phyloP scores from a whole-genome alignment of 2,329 filamentous ascomycete genomes.

The Ophiocordyceps camponoti-saundersi region DNA sequence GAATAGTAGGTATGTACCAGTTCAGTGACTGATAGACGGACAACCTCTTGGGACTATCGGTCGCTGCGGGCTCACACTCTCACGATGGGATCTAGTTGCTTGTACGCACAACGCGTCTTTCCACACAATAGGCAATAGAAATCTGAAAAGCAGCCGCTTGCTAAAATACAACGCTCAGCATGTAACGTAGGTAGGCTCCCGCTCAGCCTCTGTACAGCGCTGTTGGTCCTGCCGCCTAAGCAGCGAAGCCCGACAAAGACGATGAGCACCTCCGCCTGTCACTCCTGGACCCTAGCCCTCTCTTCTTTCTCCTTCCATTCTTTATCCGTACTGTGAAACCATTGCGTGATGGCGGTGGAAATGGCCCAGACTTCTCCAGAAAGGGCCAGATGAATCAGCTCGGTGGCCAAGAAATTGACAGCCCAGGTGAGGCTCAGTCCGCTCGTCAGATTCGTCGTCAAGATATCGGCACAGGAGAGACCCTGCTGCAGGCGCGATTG shows the following conservation, averaged over 20 bases:
- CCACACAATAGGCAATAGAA: too few species aligned
- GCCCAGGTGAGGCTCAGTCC: conserved; percentile 21
- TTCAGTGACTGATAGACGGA: not conserved
- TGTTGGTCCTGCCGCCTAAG: not conserved
- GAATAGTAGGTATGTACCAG: not conserved
- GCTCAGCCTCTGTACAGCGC: not conserved
- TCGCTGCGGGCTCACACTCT: too few species aligned
- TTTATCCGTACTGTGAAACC: conserved; percentile 23
- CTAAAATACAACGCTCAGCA: too few species aligned
- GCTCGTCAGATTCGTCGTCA: conserved; percentile 16
- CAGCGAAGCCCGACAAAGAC: not conserved
- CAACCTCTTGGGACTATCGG: too few species aligned
- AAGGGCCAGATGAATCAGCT: conserved; percentile 26
- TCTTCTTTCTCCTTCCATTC: conserved; percentile 22
- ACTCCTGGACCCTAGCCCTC: not conserved
- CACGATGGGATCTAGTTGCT: too few species aligned
- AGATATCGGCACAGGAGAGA: conserved; percentile 21
- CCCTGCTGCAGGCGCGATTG: conserved; percentile 21
- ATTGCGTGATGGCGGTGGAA: conserved; percentile 19
- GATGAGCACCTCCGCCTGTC: not conserved
- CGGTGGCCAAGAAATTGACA: conserved; percentile 27
- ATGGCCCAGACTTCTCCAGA: conserved; percentile 27
- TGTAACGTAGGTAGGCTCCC: too few species aligned
- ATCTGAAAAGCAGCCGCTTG: too few species aligned
- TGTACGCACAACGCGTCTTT: too few species aligned